phyloP scores from a whole-genome alignment of 805 yeast species.

The Lipomyces mesembrius region DNA sequence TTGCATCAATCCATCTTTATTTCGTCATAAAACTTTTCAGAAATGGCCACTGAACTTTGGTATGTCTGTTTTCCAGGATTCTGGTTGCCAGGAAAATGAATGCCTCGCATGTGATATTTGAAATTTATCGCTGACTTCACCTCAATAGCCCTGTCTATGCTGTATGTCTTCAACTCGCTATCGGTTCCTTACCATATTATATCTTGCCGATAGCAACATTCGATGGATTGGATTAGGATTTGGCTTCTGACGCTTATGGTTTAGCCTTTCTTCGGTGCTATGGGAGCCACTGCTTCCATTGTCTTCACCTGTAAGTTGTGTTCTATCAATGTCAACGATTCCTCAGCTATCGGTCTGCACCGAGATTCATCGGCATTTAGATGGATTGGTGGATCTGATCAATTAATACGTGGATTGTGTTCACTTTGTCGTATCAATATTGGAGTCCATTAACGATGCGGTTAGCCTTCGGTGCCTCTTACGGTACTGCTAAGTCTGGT shows the following conservation, averaged over 20 bases:
- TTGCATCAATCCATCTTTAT: slow-evolving; percentile 8
- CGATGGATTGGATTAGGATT: background rate
- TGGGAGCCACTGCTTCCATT: slow-evolving; percentile 99
- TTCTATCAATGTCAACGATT: background rate
- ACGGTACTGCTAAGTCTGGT: slow-evolving; percentile 98
- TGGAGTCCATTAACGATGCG: background rate
- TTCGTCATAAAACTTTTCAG: slow-evolving; percentile 19
- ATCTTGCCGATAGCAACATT: background rate
- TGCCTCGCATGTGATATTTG: background rate
- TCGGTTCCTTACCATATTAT: slow-evolving; percentile 2
- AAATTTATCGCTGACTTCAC: slow-evolving; percentile 15
- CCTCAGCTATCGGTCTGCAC: no score
- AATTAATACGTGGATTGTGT: background rate
- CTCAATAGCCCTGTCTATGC: slow-evolving; percentile 70
- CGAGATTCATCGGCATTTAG: background rate
- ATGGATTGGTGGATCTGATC: background rate
- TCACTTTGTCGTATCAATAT: background rate
- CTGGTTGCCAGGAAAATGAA: background rate
- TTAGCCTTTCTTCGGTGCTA: slow-evolving; percentile 96
- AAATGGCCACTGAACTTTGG: slow-evolving; percentile 74
- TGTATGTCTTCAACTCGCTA: slow-evolving; percentile 46
- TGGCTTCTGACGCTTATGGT: slow-evolving; percentile 33
- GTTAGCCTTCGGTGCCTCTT: slow-evolving; percentile 95
- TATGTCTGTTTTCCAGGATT: slow-evolving; percentile 50
- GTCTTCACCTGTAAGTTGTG: slow-evolving; percentile 79